These are phyloP conservation scores for Triticum dicoccoides DNA, from an alignment of 176 grass and related monocot species.

Conservation along the genomic window DNA sequence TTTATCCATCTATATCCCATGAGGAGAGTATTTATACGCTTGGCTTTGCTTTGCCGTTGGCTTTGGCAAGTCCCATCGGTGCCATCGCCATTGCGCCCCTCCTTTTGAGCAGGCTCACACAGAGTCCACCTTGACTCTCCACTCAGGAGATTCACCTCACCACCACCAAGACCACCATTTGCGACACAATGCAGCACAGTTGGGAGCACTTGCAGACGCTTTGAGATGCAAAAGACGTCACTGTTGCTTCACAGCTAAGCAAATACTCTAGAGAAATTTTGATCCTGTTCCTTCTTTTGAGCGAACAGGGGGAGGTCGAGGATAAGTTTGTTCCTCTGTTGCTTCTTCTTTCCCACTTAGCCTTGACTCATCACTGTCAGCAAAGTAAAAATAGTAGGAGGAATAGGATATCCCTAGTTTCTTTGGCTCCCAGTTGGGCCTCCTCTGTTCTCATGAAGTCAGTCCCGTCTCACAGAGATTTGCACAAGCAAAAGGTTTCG, in stretches of 20 bases:
- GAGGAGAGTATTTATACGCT: conserved; percentile 36
- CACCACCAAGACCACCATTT: not conserved
- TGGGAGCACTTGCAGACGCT: not conserved
- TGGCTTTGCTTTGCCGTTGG: not conserved
- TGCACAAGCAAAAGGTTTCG: not conserved
- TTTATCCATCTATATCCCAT: conserved; percentile 17
- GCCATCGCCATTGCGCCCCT: conserved; percentile 25
- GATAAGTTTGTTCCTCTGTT: conserved; percentile 21
- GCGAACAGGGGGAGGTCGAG: not conserved
- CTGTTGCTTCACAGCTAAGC: conserved; percentile 58
- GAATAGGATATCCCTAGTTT: not conserved
- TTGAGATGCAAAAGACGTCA: conserved; percentile 29
- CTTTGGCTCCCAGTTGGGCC: not conserved
- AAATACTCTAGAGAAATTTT: not conserved
- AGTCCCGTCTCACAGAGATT: not conserved
- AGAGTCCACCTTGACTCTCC: conserved; percentile 43
- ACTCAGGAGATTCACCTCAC: conserved; percentile 56
- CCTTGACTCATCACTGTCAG: conserved; percentile 7
- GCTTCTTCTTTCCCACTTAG: not conserved
- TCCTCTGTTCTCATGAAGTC: not conserved
- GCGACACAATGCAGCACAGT: not conserved
- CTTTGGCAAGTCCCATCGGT: conserved; percentile 34
- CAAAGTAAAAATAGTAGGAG: not conserved
- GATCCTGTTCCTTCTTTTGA: conserved; percentile 11
- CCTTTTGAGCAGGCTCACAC: conserved; percentile 18